Evolutionary conservation across 2,329 filamentous ascomycete species (phyloP).

Genomic region (Phyllosticta capitalensis): DNA sequence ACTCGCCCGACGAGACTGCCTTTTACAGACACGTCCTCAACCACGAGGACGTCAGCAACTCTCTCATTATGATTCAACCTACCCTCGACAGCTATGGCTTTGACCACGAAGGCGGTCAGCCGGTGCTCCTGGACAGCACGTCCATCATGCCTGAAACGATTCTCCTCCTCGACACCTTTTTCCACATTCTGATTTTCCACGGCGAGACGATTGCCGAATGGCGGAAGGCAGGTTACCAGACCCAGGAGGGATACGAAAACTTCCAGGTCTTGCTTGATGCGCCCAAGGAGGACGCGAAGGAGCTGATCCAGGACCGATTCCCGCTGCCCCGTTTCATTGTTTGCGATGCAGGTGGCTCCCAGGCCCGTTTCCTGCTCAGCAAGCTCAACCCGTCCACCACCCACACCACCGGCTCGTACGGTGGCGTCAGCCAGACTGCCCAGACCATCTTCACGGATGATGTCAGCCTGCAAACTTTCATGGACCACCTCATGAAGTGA

Average conservation of each 20-base stretch:
- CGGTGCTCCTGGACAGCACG: slow-evolving; percentile 90
- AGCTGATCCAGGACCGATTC: slow-evolving; percentile 94
- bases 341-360: slow-evolving; percentile 94
- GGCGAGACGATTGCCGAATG: slow-evolving; percentile 96
- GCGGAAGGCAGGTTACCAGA: slow-evolving; percentile 96
- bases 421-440: slow-evolving; percentile 77
- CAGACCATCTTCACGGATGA: slow-evolving; percentile 99
- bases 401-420: slow-evolving; percentile 86
- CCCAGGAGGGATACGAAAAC: slow-evolving; percentile 97
- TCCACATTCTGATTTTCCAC: slow-evolving; percentile 98
- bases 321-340: slow-evolving; percentile 98
- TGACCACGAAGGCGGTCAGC: slow-evolving; percentile 84
- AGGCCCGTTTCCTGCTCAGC: slow-evolving; percentile 90
- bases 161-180: slow-evolving; percentile 93
- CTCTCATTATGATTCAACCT: slow-evolving; percentile 96
- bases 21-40: slow-evolving; percentile 97
- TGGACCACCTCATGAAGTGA: slow-evolving; percentile 97
- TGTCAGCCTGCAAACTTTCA: slow-evolving; percentile 95
- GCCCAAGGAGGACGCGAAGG: slow-evolving; percentile 93
- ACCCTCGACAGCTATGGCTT: slow-evolving; percentile 96
- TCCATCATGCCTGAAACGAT: slow-evolving; percentile 94
- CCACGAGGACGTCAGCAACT: slow-evolving; percentile 94
- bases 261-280: slow-evolving; percentile 80
- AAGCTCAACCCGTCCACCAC: slow-evolving; percentile 98
- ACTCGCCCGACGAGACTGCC: slow-evolving; percentile 97